phyloP scores from a whole-genome alignment of 805 yeast genomes.

The Cyberlindnera mississippiensis region DNA sequence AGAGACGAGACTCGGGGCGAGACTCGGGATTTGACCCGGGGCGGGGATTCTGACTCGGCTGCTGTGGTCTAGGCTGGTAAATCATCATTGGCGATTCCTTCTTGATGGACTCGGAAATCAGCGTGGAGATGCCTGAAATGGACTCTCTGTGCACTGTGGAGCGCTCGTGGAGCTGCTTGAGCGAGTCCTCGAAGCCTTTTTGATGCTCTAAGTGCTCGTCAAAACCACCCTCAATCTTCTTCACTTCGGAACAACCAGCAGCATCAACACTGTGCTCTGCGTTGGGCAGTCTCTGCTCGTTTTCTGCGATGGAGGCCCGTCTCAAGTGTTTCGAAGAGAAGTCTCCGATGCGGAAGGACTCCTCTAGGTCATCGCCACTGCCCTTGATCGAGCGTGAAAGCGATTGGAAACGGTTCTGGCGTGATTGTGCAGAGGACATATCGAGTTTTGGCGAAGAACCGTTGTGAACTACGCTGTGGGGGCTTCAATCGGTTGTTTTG shows the following conservation, averaged over 20 bases:
- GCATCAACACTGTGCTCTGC: conserved; percentile 11
- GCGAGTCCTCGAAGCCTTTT: conserved; percentile 2
- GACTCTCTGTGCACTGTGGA: conserved; percentile 6
- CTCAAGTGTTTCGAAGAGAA: conserved; percentile 28
- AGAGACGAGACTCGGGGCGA: conserved; percentile 11
- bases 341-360: conserved; percentile 27
- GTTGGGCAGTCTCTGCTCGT: conserved; percentile 1
- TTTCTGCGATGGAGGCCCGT: conserved; percentile 12
- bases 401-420: conserved; percentile 18
- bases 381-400: conserved; percentile 8
- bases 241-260: conserved; percentile 14
- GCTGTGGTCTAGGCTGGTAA: conserved; percentile 6
- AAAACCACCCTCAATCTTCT: conserved; percentile 27
- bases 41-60: conserved; percentile 2
- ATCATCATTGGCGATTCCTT: conserved; percentile 7
- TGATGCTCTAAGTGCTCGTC: conserved; percentile 4
- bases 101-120: conserved; percentile 12
- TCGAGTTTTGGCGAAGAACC: too few species aligned
- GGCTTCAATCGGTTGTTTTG: too few species aligned
- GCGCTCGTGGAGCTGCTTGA: conserved; percentile 3
- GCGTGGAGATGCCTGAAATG: conserved; percentile 2
- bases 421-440: conserved; percentile 4
- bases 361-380: conserved; percentile 12
- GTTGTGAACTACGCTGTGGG: too few species aligned
- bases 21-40: conserved; percentile 3